Conservation (phyloP, 306 rosid species). For the Crotalaria pallida region DNA sequence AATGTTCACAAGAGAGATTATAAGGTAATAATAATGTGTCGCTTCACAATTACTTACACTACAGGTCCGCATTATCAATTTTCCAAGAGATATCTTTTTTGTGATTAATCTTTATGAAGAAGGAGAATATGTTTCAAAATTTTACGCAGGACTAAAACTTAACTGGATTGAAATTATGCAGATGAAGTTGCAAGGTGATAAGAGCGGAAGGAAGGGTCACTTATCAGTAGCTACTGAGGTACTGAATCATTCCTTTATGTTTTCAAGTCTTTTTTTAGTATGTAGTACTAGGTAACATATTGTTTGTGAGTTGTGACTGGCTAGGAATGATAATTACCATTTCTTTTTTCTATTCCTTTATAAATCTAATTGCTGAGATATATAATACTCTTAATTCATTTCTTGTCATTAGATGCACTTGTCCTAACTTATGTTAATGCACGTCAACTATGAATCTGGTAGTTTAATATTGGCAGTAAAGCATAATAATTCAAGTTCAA, state of each 20-base stretch:
- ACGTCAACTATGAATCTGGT: neutral
- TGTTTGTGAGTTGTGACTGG: neutral
- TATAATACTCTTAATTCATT: neutral
- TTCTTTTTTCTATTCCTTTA: too few species aligned
- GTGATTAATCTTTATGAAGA: neutral
- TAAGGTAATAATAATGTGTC: slow-evolving; percentile 46
- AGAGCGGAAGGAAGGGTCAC: too few species aligned
- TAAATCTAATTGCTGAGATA: too few species aligned
- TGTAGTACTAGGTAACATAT: neutral
- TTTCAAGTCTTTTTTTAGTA: neutral
- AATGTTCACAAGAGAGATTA: slow-evolving; percentile 69
- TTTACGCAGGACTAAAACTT: too few species aligned
- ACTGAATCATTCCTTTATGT: too few species aligned
- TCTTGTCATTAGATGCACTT: neutral
- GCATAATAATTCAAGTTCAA: neutral
- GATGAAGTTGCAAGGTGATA: too few species aligned
- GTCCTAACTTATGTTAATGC: neutral
- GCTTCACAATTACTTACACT: neutral
- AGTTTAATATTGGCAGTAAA: neutral
- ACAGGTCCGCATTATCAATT: neutral
- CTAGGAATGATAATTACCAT: too few species aligned
- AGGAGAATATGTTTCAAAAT: neutral
- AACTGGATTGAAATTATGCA: too few species aligned
- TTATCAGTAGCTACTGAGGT: too few species aligned
- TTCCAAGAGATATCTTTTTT: neutral